Evolutionary conservation across 495 filamentous ascomycete species (phyloP), one percentile per base, ranked within the genome.

Genomic region (Xylaria grammica): DNA sequence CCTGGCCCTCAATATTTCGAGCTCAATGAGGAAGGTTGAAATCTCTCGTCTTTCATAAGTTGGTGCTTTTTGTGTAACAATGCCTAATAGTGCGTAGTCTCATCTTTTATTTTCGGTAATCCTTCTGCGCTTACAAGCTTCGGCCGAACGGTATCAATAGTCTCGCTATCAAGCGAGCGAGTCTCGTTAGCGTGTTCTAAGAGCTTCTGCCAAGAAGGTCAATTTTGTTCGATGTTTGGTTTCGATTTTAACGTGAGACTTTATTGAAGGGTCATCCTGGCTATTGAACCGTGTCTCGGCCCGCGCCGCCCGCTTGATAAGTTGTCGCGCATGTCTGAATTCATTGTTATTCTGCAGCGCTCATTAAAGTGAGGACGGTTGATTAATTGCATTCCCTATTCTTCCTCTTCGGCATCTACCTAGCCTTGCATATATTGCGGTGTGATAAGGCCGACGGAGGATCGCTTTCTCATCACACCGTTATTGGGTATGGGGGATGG

Each of bases 261-360:
- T 51, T 15, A 24, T 29, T 7, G 20, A 27, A 13, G 48, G 48
- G 17, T 51, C 22, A 51, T 51, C 48, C 48, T 15, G 11, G 58
- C 19, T 1, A 29, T 9, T 38, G 34, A 42, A 40, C 32, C 32
- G 17, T 24, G 34, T 52, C 22, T 62, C 59, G 59, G 59, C 32
- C 59, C 59, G 59, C 59, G 24, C 59, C 59, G 59, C 48, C 59
- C 46, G 46, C 30, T 6, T 17, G 22, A 27, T 42, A 38, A 7
- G 53, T 56, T 53, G n/a, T n/a, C n/a, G n/a, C n/a, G n/a, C n/a
- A n/a, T n/a, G n/a, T n/a, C n/a, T n/a, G n/a, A n/a, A n/a, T n/a
- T n/a, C n/a, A n/a, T n/a, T n/a, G n/a, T n/a, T 45, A 45, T n/a
- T 19, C 11, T 5, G 34, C 34, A 36, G 34, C 11, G 11, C 34